Evolutionary conservation across 345 rosid species (phyloP).

Genomic region (Citrus cavaleriei): DNA sequence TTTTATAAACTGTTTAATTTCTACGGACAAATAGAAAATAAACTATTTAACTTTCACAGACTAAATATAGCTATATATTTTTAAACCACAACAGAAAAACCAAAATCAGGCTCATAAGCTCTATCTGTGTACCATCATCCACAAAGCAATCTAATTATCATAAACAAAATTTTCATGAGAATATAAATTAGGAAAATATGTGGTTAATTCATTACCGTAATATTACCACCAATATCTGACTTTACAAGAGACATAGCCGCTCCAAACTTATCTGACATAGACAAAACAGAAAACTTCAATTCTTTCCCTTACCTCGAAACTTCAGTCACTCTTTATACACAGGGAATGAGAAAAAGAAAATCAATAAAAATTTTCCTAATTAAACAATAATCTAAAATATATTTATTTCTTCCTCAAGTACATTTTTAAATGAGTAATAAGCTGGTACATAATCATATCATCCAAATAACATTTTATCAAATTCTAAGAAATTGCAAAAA

Average conservation of each 20-base stretch:
- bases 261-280: constrained; percentile 78
- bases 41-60: neutral
- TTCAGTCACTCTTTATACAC: too few species aligned
- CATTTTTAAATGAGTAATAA: too few species aligned
- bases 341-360: neutral
- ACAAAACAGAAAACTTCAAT: neutral
- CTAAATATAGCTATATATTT: neutral
- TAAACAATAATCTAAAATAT: too few species aligned
- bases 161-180: neutral
- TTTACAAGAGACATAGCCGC: constrained; percentile 88
- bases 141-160: neutral
- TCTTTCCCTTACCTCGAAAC: neutral
- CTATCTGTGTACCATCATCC: neutral
- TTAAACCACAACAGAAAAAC: neutral
- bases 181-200: neutral
- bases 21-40: too few species aligned
- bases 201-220: constrained; percentile 43
- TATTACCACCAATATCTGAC: constrained; percentile 85
- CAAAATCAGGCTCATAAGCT: neutral
- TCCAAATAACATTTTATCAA: neutral
- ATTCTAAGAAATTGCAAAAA: neutral
- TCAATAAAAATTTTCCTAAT: too few species aligned
- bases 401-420: too few species aligned
- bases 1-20: neutral
- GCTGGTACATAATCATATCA: too few species aligned